Evolutionary conservation across 163 green algal genomes (phyloP), one percentile per base, ranked within the genome.

Genomic region (Chlamydomonas reinhardtii): DNA sequence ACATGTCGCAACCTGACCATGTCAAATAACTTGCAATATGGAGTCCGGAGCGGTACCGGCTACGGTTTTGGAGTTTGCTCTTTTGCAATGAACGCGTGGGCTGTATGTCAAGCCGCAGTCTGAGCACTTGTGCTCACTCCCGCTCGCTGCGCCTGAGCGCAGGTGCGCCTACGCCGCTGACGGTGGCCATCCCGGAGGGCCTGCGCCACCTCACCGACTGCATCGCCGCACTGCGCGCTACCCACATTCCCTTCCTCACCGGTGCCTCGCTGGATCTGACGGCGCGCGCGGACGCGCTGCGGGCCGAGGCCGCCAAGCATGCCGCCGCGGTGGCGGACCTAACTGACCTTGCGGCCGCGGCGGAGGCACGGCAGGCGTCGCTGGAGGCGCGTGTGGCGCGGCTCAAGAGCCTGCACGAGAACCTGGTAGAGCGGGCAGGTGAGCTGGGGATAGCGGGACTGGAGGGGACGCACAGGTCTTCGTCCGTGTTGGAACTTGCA

Each of bases 371-470:
- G 29, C 81, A 87, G 70, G 70, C 74, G 59, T 22, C 34, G 16
- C 70, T 87, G 81, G 81, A 87, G 70, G 71, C 71, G 4, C 70
- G 81, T 12, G 4, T 87, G 4, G 70, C 54, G 25, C 81, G 71
- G 29, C 31, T 80, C 0, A 34, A 31, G 37, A 15, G n/a, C 35
- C 70, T 87, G 56, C 71, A 80, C 37, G 59, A 48, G 37, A 87
- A 87, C 81, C 35, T 87, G 37, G 35, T 81, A 48, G 81, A 79
- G 37, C 56, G 81, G 8, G 81, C 81, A 59, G 81, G 81, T 80
- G 39, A 43, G 72, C 72, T 6, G 34, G 2, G 4, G 68, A 32
- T 29, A 32, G 32, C 5, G 43, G 68, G 64, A 29, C 3, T 32
- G 12, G 17, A 16, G 9, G 14, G 48, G 11, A 48, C 39, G 39